Evolutionary conservation across 2,329 filamentous ascomycete species (phyloP), one percentile per base, ranked within the genome.

Genomic region (Ascochyta koolunga): DNA sequence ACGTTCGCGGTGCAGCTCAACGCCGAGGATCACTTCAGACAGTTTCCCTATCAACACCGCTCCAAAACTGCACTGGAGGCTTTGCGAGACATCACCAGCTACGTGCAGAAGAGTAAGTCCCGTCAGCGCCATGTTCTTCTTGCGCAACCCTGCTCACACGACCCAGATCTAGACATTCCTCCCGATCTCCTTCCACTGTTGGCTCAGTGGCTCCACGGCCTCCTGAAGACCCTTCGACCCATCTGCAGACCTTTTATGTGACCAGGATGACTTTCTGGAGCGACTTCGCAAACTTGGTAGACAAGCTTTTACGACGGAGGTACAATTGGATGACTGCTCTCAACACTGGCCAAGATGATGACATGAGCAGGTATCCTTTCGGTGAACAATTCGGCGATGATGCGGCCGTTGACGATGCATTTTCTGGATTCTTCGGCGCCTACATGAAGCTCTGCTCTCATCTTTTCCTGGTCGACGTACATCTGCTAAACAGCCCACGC

Each of bases 251-350:
- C 40, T 69, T 69, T 54, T 76, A 67, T 41, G 33, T 62, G n/a
- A 57, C 62, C 46, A 68, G 67, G 50, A 45, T 52, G 7, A n/a
- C 40, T 1, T 74, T 74, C 45, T 76, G 73, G 73, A 67, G 71
- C n/a, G 69, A 73, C 15, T 64, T 75, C 10, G 60, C 63, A 18
- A 41, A 43, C 22, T 47, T 75, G 27, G 63, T 71, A 27, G 58
- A 61, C 44, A 70, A 65, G 42, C 38, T 74, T 16, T 46, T 74
- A 6, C 49, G 36, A 15, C 63, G 70, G 48, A 69, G 66, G 64
- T 68, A 65, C 47, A 53, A 55, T 15, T 62, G 49, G 60, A 46
- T 59, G 36, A 54, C 32, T 47, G 57, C 56, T 35, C 29, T 54
- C n/a, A 37, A 41, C 8, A 35, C 45, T 29, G 47, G 36, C 9